These are phyloP conservation scores for Scleroderma bovista DNA, from an alignment of 768 basidiomycete genomes.

Conservation along the genomic window DNA sequence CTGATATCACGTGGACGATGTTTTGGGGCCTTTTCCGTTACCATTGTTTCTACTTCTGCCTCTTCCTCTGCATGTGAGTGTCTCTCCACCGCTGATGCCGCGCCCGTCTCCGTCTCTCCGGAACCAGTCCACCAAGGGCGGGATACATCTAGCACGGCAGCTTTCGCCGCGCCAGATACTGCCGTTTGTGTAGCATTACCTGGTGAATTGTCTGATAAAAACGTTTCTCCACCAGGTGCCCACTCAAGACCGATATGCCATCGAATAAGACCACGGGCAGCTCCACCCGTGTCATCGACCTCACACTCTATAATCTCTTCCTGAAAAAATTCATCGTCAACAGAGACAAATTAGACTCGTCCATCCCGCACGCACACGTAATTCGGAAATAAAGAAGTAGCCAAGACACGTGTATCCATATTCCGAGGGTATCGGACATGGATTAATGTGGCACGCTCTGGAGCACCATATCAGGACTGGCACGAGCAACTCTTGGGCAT, in stretches of 20 bases:
- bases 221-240: slow-evolving; percentile 46
- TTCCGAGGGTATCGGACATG: slow-evolving; percentile 27
- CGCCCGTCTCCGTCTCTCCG: no score
- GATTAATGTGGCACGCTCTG: slow-evolving; percentile 23
- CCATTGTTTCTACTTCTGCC: neutral
- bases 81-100: no score
- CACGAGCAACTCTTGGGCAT: slow-evolving; percentile 32
- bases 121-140: slow-evolving; percentile 23
- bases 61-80: no score
- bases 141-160: slow-evolving; percentile 1
- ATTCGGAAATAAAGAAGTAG: slow-evolving; percentile 37
- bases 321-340: neutral
- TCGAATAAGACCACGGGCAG: slow-evolving; percentile 29
- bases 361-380: slow-evolving; percentile 30
- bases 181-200: neutral
- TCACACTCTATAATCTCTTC: neutral
- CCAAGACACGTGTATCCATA: slow-evolving; percentile 42
- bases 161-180: neutral
- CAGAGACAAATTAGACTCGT: neutral
- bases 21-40: neutral
- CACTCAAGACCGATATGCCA: slow-evolving; percentile 47
- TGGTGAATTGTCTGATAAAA: slow-evolving; percentile 11
- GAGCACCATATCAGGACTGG: slow-evolving; percentile 41
- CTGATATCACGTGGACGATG: slow-evolving; percentile 18
- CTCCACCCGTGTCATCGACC: neutral